Evolutionary conservation across 441 rosid species (phyloP).

Genomic region (Daphne laureola): DNA sequence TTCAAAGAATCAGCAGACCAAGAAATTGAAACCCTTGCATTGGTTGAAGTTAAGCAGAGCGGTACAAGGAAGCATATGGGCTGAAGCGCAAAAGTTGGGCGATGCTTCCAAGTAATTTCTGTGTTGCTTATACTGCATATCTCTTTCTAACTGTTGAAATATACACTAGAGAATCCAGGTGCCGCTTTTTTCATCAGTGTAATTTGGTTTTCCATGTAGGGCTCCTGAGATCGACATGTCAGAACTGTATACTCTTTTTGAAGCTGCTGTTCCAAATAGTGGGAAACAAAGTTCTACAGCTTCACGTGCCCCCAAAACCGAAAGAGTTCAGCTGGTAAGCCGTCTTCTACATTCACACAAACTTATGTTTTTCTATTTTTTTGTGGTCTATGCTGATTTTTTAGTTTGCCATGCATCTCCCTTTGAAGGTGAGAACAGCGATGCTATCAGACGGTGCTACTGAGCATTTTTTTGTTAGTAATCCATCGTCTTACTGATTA

Average conservation of each 20-base stretch:
- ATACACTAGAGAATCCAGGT: slow-evolving; percentile 1
- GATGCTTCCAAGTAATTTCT: slow-evolving; percentile 71
- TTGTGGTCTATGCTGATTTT: background rate
- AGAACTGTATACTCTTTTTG: slow-evolving; percentile 89
- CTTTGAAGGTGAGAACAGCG: background rate
- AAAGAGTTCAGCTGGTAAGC: slow-evolving; percentile 95
- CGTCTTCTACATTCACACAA: background rate
- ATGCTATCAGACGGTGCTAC: background rate
- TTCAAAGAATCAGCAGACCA: slow-evolving; percentile 43
- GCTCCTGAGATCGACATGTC: slow-evolving; percentile 94
- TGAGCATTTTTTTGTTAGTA: background rate
- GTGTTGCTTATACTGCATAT: slow-evolving; percentile 11
- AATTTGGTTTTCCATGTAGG: slow-evolving; percentile 27
- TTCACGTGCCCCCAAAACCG: slow-evolving; percentile 54
- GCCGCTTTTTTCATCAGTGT: slow-evolving; percentile 8
- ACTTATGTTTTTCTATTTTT: slow-evolving; percentile 3
- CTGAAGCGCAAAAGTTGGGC: slow-evolving; percentile 81
- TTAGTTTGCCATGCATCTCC: background rate
- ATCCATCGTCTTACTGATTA: background rate
- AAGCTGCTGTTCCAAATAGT: slow-evolving; percentile 54
- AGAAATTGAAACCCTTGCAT: slow-evolving; percentile 90
- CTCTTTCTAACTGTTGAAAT: slow-evolving; percentile 12
- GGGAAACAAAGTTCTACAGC: slow-evolving; percentile 32
- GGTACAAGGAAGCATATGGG: slow-evolving; percentile 95
- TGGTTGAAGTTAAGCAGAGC: slow-evolving; percentile 96